Conservation (phyloP, 805 yeast genomes). For the Tetrapisispora iriomotensis region DNA sequence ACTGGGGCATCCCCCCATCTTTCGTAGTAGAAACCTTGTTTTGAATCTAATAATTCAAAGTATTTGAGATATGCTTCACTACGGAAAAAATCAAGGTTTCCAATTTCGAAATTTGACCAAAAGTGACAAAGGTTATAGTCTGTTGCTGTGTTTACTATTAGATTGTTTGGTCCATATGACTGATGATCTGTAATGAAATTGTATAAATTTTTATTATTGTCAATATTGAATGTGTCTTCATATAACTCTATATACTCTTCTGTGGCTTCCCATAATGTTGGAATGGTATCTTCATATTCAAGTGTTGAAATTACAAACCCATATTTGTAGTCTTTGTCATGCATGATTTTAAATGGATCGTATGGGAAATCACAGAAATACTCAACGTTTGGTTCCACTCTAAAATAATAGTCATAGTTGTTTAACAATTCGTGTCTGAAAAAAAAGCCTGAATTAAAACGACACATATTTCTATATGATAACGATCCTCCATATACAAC, state of each 20-base stretch:
- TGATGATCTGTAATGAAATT: conserved; percentile 43
- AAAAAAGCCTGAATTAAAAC: conserved; percentile 87
- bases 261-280: conserved; percentile 69
- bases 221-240: conserved; percentile 33
- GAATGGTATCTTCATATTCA: conserved; percentile 78
- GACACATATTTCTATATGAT: conserved; percentile 87
- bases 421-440: conserved; percentile 64
- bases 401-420: conserved; percentile 81
- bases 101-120: conserved; percentile 84
- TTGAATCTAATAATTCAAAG: conserved; percentile 52
- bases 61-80: conserved; percentile 50
- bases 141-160: conserved; percentile 19
- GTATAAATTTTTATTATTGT: conserved; percentile 18
- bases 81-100: conserved; percentile 59
- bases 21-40: conserved; percentile 76
- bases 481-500: conserved; percentile 56
- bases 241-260: conserved; percentile 56
- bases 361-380: conserved; percentile 75
- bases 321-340: conserved; percentile 66
- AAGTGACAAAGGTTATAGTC: conserved; percentile 74
- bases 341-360: conserved; percentile 79
- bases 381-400: conserved; percentile 90
- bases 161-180: conserved; percentile 33
- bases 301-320: conserved; percentile 78
- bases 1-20: conserved; percentile 97